Conservation (phyloP, 176 grass and related monocot genomes). For the Tillandsia fasciculata region DNA sequence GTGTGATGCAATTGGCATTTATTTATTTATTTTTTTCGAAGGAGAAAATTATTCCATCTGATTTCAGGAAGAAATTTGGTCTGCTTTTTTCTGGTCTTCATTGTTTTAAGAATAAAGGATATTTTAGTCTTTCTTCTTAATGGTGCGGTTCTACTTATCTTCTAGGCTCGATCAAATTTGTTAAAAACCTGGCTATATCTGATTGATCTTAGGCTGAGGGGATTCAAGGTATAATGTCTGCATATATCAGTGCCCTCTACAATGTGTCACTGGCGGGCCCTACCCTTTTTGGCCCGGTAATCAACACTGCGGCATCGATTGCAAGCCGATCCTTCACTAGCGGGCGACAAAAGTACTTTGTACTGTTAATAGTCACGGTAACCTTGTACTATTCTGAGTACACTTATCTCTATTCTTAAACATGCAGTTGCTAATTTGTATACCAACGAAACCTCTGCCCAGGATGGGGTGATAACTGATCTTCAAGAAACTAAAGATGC, state of each 20-base stretch:
- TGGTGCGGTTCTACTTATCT: constrained; percentile 8
- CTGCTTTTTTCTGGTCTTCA: no score
- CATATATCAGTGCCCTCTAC: constrained; percentile 81
- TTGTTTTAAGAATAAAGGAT: no score
- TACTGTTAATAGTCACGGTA: constrained; percentile 87
- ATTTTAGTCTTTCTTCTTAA: background rate
- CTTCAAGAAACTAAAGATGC: constrained; percentile 96
- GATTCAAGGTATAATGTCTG: constrained; percentile 98
- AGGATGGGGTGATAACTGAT: constrained; percentile 98
- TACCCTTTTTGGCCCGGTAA: constrained; percentile 83
- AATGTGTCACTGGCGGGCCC: constrained; percentile 98
- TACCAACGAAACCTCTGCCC: constrained; percentile 27
- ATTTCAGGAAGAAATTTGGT: no score
- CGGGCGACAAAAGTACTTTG: constrained; percentile 70
- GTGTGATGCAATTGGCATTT: background rate
- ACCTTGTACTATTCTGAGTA: constrained; percentile 10
- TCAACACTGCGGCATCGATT: constrained; percentile 67
- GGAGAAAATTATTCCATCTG: no score
- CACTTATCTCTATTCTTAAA: constrained; percentile 10
- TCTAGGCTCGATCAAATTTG: constrained; percentile 16
- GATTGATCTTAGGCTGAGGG: constrained; percentile 68
- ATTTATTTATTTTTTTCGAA: background rate
- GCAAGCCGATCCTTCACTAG: constrained; percentile 70
- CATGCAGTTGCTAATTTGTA: constrained; percentile 17
- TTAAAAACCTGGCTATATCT: constrained; percentile 15